Evolutionary conservation across 768 basidiomycete genomes (phyloP).

Genomic region (Lentinus brumalis): DNA sequence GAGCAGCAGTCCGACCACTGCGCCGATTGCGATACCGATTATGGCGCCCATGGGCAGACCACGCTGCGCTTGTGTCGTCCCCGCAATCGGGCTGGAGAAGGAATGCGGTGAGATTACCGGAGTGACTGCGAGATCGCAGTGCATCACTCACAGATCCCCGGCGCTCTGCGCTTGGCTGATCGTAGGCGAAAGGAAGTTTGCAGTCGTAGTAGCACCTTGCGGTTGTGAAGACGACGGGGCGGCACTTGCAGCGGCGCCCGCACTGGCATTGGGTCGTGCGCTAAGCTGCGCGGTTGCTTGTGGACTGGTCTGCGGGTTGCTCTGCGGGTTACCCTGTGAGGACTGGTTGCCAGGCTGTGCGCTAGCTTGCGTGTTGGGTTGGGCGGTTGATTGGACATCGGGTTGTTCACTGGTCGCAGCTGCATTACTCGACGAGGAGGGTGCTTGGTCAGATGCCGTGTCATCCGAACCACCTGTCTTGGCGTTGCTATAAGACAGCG

Average conservation of each 20-base stretch:
- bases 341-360: no score
- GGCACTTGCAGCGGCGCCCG: neutral
- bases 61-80: neutral
- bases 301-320: no score
- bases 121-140: neutral
- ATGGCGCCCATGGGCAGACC: conserved; percentile 7
- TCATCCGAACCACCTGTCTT: no score
- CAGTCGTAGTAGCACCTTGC: neutral
- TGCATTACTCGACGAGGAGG: no score
- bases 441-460: no score
- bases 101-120: neutral
- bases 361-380: neutral
- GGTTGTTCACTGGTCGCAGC: neutral
- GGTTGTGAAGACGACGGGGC: neutral
- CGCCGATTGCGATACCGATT: conserved; percentile 6
- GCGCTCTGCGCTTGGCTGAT: neutral
- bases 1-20: conserved; percentile 2
- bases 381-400: neutral
- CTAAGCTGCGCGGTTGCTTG: neutral
- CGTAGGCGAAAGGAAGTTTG: neutral
- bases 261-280: neutral
- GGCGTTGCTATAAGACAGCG: no score
- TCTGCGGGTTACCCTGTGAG: no score
- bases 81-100: neutral
- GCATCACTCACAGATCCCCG: no score